Base-by-base conservation (phyloP, 176 grass and related monocot species). In the Alopecurus myosuroides region DNA sequence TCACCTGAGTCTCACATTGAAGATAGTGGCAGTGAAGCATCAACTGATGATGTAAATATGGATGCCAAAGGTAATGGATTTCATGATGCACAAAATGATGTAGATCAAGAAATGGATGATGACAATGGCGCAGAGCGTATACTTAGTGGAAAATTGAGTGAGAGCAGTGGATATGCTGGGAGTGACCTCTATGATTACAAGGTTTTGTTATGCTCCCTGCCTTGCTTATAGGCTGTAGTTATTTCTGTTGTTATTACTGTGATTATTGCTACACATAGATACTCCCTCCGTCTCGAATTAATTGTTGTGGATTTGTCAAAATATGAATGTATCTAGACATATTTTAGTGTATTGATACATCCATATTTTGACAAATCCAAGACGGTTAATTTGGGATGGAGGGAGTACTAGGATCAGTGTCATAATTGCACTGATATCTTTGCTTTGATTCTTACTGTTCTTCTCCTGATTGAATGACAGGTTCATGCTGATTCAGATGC, bases 131-230 rank as follows among this genome's bases (percentile, higher is more conserved):
- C 85, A 26, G 95, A 99, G 31, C 89, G 90, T 63, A 76, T 99
- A 83, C 94, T 91, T 88, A 97, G 94, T 82, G 97, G 97, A 82
- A 99, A 99, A 81, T 82, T 99, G 79, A 99, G 94, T 84, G 97
- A 97, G 84, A 97, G 97, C 82, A 99, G 94, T 86, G 97, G 97
- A 79, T 92, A 91, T 82, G 90, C 84, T 97, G 94, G 90, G 82
- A 94, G 94, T 41, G 97, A 99, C 56, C 91, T 97, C 64, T 99
- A 97, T 87, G 94, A 99, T 56, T 99, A 91, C 83, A 97, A 97
- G 94, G 94, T 97, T 83, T 57, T 87, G 28, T 7, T 90, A 39
- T 62, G 30, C 23, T 84, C 67, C 44, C 45, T 84, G 28, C 68
- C 57, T 84, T 76, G 53, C 48, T 45, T 71, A 34, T 44, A 26